These are phyloP conservation scores for Ramularia endophylla DNA, from an alignment of 2,329 filamentous ascomycete genomes.

Conservation along the genomic window DNA sequence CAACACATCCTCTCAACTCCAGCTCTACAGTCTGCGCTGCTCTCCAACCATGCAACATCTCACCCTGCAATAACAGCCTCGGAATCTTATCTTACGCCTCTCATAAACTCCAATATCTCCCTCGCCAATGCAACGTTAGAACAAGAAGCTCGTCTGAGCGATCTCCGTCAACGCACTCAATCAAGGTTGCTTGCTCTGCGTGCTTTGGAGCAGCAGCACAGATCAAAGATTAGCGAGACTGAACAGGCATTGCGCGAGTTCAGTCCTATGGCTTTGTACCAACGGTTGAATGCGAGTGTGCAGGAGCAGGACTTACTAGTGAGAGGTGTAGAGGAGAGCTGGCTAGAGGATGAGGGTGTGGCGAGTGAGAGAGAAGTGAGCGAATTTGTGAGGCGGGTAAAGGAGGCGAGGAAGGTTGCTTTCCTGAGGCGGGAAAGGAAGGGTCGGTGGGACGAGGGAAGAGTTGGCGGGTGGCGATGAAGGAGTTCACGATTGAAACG, in stretches of 20 bases:
- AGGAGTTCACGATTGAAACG: too few relatives aligned
- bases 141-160: slow-evolving; percentile 53
- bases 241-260: slow-evolving; percentile 79
- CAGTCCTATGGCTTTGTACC: slow-evolving; percentile 79
- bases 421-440: slow-evolving; percentile 82
- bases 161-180: slow-evolving; percentile 65
- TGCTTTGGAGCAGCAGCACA: slow-evolving; percentile 87
- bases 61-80: slow-evolving; percentile 68
- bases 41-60: slow-evolving; percentile 57
- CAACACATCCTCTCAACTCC: slow-evolving; percentile 61
- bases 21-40: slow-evolving; percentile 65
- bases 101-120: slow-evolving; percentile 65
- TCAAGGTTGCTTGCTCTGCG: slow-evolving; percentile 77
- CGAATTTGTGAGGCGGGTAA: slow-evolving; percentile 78
- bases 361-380: slow-evolving; percentile 74
- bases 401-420: slow-evolving; percentile 71
- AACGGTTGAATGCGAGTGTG: slow-evolving; percentile 67
- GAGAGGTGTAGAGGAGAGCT: slow-evolving; percentile 83
- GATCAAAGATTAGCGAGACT: slow-evolving; percentile 81
- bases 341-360: slow-evolving; percentile 60
- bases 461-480: slow-evolving; percentile 90
- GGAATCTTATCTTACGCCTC: slow-evolving; percentile 56
- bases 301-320: slow-evolving; percentile 79
- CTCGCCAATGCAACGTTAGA: slow-evolving; percentile 59
- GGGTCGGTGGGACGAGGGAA: slow-evolving; percentile 90